Conservation (phyloP, 2,329 filamentous ascomycete species). For the Aspergillus sp. region DNA sequence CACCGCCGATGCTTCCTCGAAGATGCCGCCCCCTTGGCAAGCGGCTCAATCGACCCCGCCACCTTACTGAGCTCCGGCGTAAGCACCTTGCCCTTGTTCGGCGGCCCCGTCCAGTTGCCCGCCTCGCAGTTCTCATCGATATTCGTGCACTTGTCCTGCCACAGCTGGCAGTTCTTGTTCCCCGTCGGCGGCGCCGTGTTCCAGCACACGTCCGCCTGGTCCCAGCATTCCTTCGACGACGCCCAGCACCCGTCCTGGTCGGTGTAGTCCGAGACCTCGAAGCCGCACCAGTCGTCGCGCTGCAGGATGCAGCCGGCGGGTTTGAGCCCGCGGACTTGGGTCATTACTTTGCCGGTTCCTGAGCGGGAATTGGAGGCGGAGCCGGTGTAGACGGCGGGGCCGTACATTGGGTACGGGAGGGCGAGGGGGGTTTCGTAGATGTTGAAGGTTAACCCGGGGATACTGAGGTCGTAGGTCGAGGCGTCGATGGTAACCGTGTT, state of each 20-base stretch:
- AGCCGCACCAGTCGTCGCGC: slow-evolving; percentile 75
- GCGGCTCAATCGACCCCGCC: not conserved
- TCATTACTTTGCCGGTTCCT: not conserved
- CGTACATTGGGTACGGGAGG: slow-evolving; percentile 63
- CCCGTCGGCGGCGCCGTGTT: slow-evolving; percentile 63
- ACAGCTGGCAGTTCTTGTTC: slow-evolving; percentile 62
- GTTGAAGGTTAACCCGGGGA: slow-evolving; percentile 66
- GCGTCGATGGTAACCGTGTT: slow-evolving; percentile 64
- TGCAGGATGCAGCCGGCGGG: slow-evolving; percentile 63
- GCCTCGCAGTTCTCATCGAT: slow-evolving; percentile 48
- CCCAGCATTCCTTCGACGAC: slow-evolving; percentile 60
- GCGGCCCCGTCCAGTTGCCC: slow-evolving; percentile 49
- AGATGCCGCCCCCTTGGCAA: not conserved
- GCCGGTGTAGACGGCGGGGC: slow-evolving; percentile 60
- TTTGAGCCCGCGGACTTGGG: slow-evolving; percentile 48
- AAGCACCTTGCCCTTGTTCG: slow-evolving; percentile 47
- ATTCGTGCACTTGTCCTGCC: slow-evolving; percentile 64
- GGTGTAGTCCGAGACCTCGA: slow-evolving; percentile 62
- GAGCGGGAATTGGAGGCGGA: not conserved
- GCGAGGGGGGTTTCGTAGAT: slow-evolving; percentile 60
- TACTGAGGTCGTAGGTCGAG: slow-evolving; percentile 59
- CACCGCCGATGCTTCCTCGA: not conserved
- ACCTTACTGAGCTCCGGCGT: slow-evolving; percentile 28
- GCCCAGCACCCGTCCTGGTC: slow-evolving; percentile 64
- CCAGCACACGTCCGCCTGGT: slow-evolving; percentile 65